These are phyloP conservation scores for Coprinopsis sp. DNA, from an alignment of 768 basidiomycete genomes.

Conservation along the genomic window DNA sequence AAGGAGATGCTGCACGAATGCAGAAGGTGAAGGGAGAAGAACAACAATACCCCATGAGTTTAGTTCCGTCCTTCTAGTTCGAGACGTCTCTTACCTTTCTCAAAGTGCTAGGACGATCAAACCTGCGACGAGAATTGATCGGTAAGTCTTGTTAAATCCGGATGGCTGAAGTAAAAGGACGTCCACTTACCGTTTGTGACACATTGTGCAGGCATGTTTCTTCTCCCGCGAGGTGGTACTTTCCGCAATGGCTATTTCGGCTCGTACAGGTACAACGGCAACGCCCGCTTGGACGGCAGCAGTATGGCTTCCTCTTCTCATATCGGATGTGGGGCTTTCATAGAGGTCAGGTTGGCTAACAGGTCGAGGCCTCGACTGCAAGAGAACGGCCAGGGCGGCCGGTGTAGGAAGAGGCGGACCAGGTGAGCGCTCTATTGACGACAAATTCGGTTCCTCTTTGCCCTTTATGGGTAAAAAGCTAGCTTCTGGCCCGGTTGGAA, in stretches of 20 bases:
- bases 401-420: constrained; percentile 41
- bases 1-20: constrained; percentile 57
- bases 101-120: constrained; percentile 65
- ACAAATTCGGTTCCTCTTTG: constrained; percentile 9
- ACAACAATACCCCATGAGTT: constrained; percentile 9
- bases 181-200: constrained; percentile 63
- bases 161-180: constrained; percentile 12
- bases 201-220: constrained; percentile 78
- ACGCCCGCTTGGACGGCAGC: not conserved
- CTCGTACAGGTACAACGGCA: not conserved
- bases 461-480: constrained; percentile 26
- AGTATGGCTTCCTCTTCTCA: constrained; percentile 10
- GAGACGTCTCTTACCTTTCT: constrained; percentile 51
- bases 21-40: constrained; percentile 14
- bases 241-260: not conserved
- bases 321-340: constrained; percentile 7
- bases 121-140: constrained; percentile 27
- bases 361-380: constrained; percentile 32
- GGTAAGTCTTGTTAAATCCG: constrained; percentile 15
- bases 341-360: constrained; percentile 15
- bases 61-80: not conserved
- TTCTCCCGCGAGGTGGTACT: constrained; percentile 53
- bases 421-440: constrained; percentile 29
- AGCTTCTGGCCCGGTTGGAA: constrained; percentile 20
- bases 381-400: constrained; percentile 42